A percentile compares a stretch with the other conserved stretches of the same genome.
Evolutionary conservation across 2,329 filamentous ascomycete species (phyloP).

Genomic region (Sporothrix pseudoabietina): DNA sequence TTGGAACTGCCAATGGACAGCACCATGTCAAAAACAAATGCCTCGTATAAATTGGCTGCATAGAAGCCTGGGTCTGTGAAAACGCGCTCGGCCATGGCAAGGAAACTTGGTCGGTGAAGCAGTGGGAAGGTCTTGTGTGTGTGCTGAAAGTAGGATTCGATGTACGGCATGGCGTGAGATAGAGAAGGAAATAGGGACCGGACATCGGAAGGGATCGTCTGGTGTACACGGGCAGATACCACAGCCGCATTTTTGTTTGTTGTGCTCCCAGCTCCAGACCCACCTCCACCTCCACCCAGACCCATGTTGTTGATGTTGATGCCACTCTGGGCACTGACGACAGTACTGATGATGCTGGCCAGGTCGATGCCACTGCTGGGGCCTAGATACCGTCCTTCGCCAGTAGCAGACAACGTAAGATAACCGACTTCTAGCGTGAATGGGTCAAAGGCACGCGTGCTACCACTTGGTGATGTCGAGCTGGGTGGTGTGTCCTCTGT

Average conservation of each 20-base stretch:
- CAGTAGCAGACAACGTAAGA: constrained; percentile 23
- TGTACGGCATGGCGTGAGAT: neutral
- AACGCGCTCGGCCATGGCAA: neutral
- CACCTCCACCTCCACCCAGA: neutral
- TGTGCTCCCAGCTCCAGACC: neutral
- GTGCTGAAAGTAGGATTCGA: neutral
- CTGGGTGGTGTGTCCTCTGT: neutral
- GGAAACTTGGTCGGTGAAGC: neutral
- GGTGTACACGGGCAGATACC: neutral
- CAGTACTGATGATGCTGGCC: constrained; percentile 26
- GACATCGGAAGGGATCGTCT: neutral
- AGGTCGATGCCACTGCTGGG: constrained; percentile 32
- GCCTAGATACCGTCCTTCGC: constrained; percentile 33
- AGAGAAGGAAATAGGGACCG: neutral
- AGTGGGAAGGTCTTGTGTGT: constrained; percentile 1
- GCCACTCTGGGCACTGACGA: constrained; percentile 17
- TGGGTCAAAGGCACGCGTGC: neutral
- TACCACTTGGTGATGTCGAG: neutral
- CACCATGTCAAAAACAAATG: constrained; percentile 32
- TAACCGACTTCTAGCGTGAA: constrained; percentile 27
- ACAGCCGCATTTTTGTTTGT: neutral
- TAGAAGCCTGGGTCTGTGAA: constrained; percentile 12
- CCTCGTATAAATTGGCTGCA: constrained; percentile 13
- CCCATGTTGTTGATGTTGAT: constrained; percentile 4
- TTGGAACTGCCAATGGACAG: constrained; percentile 30